phyloP scores from a whole-genome alignment of 768 basidiomycete species.

The Hydnum rufescens region DNA sequence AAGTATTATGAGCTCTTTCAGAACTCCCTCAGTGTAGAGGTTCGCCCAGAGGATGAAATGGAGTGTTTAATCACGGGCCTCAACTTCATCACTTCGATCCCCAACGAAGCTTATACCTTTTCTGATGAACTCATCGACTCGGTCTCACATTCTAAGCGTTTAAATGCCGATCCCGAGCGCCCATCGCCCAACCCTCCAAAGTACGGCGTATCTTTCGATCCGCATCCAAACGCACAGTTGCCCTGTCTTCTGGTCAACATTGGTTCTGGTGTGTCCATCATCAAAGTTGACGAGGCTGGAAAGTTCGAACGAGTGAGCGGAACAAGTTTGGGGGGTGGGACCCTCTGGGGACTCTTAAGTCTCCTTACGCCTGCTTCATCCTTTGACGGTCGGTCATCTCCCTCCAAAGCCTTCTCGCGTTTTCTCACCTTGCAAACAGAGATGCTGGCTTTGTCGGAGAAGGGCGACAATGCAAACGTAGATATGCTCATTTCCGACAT shows the following conservation, averaged over 20 bases:
- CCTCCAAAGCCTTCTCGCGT: background rate
- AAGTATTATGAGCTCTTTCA: slow-evolving; percentile 74
- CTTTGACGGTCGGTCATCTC: slow-evolving; percentile 74
- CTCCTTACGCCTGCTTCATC: slow-evolving; percentile 84
- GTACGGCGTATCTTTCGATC: slow-evolving; percentile 76
- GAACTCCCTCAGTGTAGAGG: slow-evolving; percentile 59
- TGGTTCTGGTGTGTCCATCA: slow-evolving; percentile 91
- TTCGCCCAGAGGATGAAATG: slow-evolving; percentile 92
- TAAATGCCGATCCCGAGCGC: slow-evolving; percentile 28
- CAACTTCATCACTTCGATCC: slow-evolving; percentile 88
- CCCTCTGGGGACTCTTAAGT: slow-evolving; percentile 89
- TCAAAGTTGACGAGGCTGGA: slow-evolving; percentile 92
- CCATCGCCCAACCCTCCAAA: slow-evolving; percentile 82
- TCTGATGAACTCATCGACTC: slow-evolving; percentile 85
- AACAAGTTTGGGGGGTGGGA: slow-evolving; percentile 92
- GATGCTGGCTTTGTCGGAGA: slow-evolving; percentile 86
- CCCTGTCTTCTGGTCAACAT: slow-evolving; percentile 97
- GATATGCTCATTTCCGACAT: slow-evolving; percentile 99
- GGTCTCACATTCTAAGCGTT: slow-evolving; percentile 17
- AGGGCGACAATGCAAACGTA: slow-evolving; percentile 80
- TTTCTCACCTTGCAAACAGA: slow-evolving; percentile 30
- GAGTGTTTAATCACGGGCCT: slow-evolving; percentile 92
- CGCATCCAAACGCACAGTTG: slow-evolving; percentile 64
- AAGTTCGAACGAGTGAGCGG: slow-evolving; percentile 92
- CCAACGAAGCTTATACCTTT: slow-evolving; percentile 96